Evolutionary conservation across 2,329 filamentous ascomycete genomes (phyloP), one percentile per base, ranked within the genome.

Genomic region (Clarireedia monteithiana): DNA sequence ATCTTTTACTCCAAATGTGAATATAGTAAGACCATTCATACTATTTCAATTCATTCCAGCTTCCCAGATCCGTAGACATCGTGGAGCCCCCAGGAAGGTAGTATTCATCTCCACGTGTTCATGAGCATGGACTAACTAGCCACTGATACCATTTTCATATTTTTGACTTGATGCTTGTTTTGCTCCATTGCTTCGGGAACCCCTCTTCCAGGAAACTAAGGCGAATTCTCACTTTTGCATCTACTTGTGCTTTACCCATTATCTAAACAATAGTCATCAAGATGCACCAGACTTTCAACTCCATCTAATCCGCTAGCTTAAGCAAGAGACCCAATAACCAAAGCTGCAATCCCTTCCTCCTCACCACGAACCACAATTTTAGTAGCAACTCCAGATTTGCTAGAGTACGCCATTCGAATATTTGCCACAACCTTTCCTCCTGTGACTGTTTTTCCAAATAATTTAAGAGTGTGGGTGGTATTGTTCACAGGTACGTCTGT

Each of bases 301-400:
- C 63, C 65, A 64, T 55, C 56, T 46, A 60, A 50, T 56, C 59
- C 58, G 57, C 59, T 59, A 58, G 56, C 48, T 30, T 66, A 69
- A 62, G 88, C 85, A 70, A 96, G 85, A 66, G 89, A 91, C 63
- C 84, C 88, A 70, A 96, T 81, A 59, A 97, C 83, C 71, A 95
- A 77, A 58, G 84, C 80, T 59, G 94, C 91, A 68, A 99, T 84
- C 55, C 89, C 89, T 69, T 94, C 89, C 74, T 99, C 94, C 72
- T 99, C 94, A 71, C 88, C 88, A 69, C 94, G 82, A 59, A 92
- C 89, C 52, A 86, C 88, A 65, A 99, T 90, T 82, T 97, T 97
- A 68, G 92, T 95, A 57, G 94, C 96, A 26, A 97, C 91, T 52
- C 94, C 94, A 50, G 86, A 86, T 80, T 95, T 96, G 66, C 88